Percentiles rank a stretch among this genome's conserved stretches.
phyloP scores from a whole-genome alignment of 2,329 filamentous ascomycete species.

The Dryadomyces quercus-mongolicae region DNA sequence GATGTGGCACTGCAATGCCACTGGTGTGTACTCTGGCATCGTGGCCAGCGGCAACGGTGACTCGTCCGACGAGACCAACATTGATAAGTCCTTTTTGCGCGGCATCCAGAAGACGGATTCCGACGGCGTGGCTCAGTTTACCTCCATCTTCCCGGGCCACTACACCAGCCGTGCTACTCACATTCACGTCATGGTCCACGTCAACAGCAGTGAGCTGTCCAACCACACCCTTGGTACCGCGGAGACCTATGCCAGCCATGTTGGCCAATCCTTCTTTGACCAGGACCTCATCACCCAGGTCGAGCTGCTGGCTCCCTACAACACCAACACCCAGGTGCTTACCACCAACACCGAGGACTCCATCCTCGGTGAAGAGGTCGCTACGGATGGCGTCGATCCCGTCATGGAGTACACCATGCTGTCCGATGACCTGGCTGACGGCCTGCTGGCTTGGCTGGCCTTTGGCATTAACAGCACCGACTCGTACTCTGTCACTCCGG shows the following conservation, averaged over 20 bases:
- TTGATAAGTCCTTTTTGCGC: constrained; percentile 30
- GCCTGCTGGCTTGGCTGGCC: constrained; percentile 38
- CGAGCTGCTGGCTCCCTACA: constrained; percentile 34
- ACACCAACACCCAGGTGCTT: constrained; percentile 24
- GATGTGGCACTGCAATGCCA: constrained; percentile 34
- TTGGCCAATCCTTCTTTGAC: constrained; percentile 51
- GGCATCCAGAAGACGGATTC: constrained; percentile 28
- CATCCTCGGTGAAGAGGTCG: constrained; percentile 30
- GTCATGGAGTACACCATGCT: constrained; percentile 44
- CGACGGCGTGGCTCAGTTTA: constrained; percentile 28
- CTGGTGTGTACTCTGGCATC: constrained; percentile 27
- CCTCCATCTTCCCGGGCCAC: constrained; percentile 31
- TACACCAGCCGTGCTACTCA: constrained; percentile 28
- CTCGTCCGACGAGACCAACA: constrained; percentile 11
- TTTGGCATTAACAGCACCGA: constrained; percentile 30
- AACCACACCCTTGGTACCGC: constrained; percentile 38
- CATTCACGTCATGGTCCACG: constrained; percentile 22
- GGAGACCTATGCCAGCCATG: constrained; percentile 36
- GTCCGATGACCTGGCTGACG: constrained; percentile 35
- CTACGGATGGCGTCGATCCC: constrained; percentile 22
- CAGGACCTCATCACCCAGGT: constrained; percentile 38
- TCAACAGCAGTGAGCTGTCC: constrained; percentile 21
- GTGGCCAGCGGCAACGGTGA: constrained; percentile 20
- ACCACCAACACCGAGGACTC: constrained; percentile 32
- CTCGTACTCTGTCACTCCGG: constrained; percentile 2